A percentile compares a stretch with the other conserved stretches of the same genome.
Evolutionary conservation across 495 filamentous ascomycete species (phyloP).

Genomic region (Sordaria brevicollis): DNA sequence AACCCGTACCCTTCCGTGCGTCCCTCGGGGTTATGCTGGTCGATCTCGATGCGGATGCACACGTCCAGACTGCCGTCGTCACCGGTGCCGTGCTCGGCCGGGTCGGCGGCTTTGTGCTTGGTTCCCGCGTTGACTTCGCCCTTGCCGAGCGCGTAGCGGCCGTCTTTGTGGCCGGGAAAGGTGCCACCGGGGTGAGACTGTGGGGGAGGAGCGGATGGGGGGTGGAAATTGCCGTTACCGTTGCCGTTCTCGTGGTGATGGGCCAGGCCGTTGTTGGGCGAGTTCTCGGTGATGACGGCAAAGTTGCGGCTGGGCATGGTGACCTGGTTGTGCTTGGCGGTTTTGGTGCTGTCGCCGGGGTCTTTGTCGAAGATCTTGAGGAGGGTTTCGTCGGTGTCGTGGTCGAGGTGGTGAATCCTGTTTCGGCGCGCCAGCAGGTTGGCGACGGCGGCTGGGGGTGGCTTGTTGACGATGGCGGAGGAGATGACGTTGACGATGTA

Average conservation of each 20-base stretch:
- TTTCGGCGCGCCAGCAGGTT: constrained; percentile 77
- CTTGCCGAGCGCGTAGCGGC: constrained; percentile 49
- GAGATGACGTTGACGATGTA: constrained; percentile 89
- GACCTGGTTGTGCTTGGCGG: constrained; percentile 57
- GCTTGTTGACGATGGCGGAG: constrained; percentile 89
- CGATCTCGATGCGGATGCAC: constrained; percentile 57
- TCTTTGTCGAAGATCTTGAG: constrained; percentile 78
- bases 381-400: constrained; percentile 78
- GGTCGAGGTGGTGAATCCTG: constrained; percentile 85
- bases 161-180: constrained; percentile 26
- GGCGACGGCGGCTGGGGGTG: constrained; percentile 77
- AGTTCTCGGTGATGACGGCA: constrained; percentile 67
- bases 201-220: neutral
- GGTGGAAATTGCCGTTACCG: constrained; percentile 6
- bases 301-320: constrained; percentile 92
- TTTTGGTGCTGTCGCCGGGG: constrained; percentile 60
- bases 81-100: constrained; percentile 38
- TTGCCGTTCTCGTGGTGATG: constrained; percentile 11
- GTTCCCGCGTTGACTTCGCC: constrained; percentile 60
- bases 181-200: constrained; percentile 4
- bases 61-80: constrained; percentile 58
- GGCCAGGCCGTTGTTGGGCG: constrained; percentile 24
- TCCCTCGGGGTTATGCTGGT: constrained; percentile 53
- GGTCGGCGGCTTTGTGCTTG: constrained; percentile 48
- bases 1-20: constrained; percentile 60